Evolutionary conservation across 768 basidiomycete genomes (phyloP), one percentile per base, ranked within the genome.

Genomic region (Termitomyces sp.): DNA sequence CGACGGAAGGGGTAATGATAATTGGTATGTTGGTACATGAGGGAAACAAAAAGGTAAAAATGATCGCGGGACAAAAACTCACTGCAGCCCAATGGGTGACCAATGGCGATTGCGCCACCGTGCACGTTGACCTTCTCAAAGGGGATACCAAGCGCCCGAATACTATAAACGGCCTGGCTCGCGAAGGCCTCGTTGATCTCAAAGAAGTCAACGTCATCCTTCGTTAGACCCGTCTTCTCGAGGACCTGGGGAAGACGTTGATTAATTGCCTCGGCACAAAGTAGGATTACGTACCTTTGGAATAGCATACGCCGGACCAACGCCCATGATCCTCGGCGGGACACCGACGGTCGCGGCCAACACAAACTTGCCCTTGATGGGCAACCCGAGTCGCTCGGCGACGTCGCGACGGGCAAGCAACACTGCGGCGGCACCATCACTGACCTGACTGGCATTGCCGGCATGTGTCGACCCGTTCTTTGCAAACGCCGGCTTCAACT

Each of bases 111-210:
- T 10, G 91, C 92, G 59, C 94, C 94, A 43, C 94, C 94, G 59
- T 87, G 80, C 36, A 88, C 69, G 75, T 96, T 96, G 48, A 96
- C 92, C 72, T 92, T 94, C 64, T 84, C 81, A 59, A 76, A 80
- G 3, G 85, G 81, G 61, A 94, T 82, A 26, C 83, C 83, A 53
- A 96, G 72, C 62, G 83, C 80, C 61, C 90, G 73, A 31, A 94
- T 70, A 47, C 76, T 81, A 73, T 87, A 92, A 43, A 95, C 75
- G 3, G 91, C 92, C 69, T 90, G 89, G 31, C 81, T 84, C 27
- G 93, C 92, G 68, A 94, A 94, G 31, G 93, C 92, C 71, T 94
- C 92, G 69, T 94, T 94, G 72, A 93, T 92, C 74, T 94, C 91
- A 73, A 77, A 96, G 68, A 95, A 91, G 73, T 96, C 93, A 63